Conservation (phyloP, 1,284 basidiomycete genomes). For the Cryptococcus neoformans region DNA sequence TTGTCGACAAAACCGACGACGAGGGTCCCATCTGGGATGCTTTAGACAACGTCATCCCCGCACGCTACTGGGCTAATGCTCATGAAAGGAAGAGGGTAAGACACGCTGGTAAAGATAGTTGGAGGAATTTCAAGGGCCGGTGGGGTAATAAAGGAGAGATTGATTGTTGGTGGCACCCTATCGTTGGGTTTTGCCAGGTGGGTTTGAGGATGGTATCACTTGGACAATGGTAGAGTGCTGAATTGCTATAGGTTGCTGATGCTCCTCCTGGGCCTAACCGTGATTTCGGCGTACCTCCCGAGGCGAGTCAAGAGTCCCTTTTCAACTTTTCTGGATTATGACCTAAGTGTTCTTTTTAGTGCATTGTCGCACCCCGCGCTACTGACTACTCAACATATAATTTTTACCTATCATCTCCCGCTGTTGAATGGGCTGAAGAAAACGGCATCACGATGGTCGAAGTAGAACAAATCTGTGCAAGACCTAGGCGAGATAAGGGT, state of each 20-base stretch:
- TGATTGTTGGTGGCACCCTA: constrained; percentile 40
- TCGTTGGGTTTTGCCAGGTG: constrained; percentile 40
- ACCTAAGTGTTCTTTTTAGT: too few relatives aligned
- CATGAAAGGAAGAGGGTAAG: constrained; percentile 15
- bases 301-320: constrained; percentile 24
- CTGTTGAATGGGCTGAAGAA: constrained; percentile 5
- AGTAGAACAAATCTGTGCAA: constrained; percentile 39
- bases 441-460: constrained; percentile 20
- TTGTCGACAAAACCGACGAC: constrained; percentile 44
- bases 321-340: too few relatives aligned
- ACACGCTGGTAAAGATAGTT: constrained; percentile 26
- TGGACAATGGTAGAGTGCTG: not conserved
- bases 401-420: constrained; percentile 24
- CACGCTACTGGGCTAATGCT: constrained; percentile 37
- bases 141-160: constrained; percentile 43
- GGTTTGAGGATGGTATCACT: not conserved
- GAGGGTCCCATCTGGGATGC: constrained; percentile 45
- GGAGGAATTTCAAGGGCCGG: constrained; percentile 40
- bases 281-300: constrained; percentile 33
- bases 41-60: constrained; percentile 29
- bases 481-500: constrained; percentile 17
- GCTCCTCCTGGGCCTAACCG: constrained; percentile 42
- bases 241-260: constrained; percentile 24
- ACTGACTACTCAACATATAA: too few relatives aligned
- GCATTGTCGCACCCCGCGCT: too few relatives aligned